Conservation (phyloP, 192 early-diverging fungal species). For the Backusella australiensis region DNA sequence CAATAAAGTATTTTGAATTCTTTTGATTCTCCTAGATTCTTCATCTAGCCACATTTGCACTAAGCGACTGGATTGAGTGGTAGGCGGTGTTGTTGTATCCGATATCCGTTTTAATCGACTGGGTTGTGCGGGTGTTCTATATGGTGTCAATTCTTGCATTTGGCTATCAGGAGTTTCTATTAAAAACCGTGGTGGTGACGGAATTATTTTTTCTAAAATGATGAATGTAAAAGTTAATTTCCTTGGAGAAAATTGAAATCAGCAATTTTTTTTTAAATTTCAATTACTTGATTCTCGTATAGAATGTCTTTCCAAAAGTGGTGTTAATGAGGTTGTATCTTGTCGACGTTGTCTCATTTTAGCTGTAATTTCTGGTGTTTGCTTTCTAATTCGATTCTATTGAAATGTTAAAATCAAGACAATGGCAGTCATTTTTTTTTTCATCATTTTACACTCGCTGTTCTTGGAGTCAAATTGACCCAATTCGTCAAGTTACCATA, state of each 20-base stretch:
- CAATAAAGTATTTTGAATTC: background rate
- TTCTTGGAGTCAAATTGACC: slow-evolving; percentile 4
- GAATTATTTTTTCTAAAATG: background rate
- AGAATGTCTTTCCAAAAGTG: slow-evolving; percentile 12
- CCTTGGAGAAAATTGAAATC: no score
- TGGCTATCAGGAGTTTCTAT: background rate
- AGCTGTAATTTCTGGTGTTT: background rate
- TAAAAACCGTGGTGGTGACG: background rate
- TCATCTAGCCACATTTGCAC: background rate
- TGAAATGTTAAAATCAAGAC: background rate
- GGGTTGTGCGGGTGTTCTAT: background rate
- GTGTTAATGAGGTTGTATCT: slow-evolving; percentile 6
- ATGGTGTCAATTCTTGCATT: background rate
- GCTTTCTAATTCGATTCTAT: background rate
- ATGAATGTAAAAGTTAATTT: background rate
- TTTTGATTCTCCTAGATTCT: background rate
- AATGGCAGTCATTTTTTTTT: background rate
- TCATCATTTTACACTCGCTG: background rate
- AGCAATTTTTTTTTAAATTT: no score
- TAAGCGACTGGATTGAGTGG: background rate
- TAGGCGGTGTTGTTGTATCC: background rate
- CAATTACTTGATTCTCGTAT: slow-evolving; percentile 3
- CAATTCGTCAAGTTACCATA: slow-evolving; percentile 2
- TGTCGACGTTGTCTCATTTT: background rate
- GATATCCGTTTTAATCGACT: background rate